A percentile compares a stretch with the other conserved stretches of the same genome.
These are phyloP conservation scores for Termitomyces bulborhizus DNA, from an alignment of 768 basidiomycete species.

Conservation along the genomic window DNA sequence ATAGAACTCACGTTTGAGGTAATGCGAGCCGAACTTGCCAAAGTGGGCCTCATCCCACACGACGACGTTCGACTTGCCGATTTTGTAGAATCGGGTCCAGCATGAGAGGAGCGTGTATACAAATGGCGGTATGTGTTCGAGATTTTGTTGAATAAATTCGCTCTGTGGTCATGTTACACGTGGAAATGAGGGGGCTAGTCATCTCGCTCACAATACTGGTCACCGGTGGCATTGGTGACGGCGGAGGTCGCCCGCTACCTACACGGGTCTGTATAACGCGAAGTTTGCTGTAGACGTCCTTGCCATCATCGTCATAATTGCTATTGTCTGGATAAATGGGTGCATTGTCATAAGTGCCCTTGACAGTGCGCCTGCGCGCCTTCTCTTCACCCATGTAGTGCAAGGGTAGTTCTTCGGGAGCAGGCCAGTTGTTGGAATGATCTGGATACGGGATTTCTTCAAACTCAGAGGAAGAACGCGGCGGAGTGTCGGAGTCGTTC, in stretches of 20 bases:
- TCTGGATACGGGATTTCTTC: constrained; percentile 56
- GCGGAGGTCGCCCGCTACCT: constrained; percentile 57
- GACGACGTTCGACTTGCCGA: constrained; percentile 79
- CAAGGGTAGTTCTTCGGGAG: constrained; percentile 38
- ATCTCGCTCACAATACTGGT: constrained; percentile 48
- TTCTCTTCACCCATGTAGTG: constrained; percentile 62
- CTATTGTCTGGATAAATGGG: constrained; percentile 17
- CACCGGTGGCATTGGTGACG: constrained; percentile 56
- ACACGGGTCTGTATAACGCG: constrained; percentile 32
- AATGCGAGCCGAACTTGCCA: constrained; percentile 97
- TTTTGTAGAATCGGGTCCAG: constrained; percentile 92
- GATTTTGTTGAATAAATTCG: constrained; percentile 76
- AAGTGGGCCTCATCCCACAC: constrained; percentile 99
- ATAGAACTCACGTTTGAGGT: constrained; percentile 98
- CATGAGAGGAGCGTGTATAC: constrained; percentile 92
- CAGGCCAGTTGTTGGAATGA: constrained; percentile 30
- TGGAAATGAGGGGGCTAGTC: constrained; percentile 13
- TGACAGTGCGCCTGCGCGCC: constrained; percentile 43
- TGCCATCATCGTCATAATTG: constrained; percentile 41
- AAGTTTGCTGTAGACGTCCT: constrained; percentile 47
- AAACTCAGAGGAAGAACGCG: constrained; percentile 59
- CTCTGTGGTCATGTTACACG: constrained; percentile 33
- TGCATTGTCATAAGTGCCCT: constrained; percentile 17
- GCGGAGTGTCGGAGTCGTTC: constrained; percentile 40
- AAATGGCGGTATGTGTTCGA: constrained; percentile 70